Base-by-base conservation (phyloP, 805 yeast genomes). In the Suhomyces emberorum region DNA sequence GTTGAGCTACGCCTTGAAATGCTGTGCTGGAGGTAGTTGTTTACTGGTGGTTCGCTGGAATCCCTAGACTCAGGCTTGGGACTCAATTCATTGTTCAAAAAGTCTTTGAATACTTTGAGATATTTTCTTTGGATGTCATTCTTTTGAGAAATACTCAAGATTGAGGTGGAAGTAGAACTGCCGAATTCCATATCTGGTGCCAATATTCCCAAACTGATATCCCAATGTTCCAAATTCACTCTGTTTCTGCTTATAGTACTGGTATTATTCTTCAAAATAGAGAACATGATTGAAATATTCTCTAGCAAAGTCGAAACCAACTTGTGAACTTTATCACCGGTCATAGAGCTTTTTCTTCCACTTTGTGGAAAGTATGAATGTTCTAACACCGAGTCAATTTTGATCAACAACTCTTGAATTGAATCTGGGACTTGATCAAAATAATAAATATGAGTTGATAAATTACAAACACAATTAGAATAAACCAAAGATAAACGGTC, bases 371-470 rank as follows among this genome's bases (percentile, higher is more conserved):
- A 12, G 22, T 32, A 41, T 26, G 48, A 39, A 15, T 15, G 34
- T 25, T 53, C 53, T 42, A 63, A 34, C 29, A 52, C 47, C 38
- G 63, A 46, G 51, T 70, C 68, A 36, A 63, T 60, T 39, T 68
- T 74, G 14, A 71, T 47, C 28, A 81, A 60, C 11, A 88, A 65
- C 40, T 84, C 95, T 19, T 77, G 74, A 14, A 88, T 65, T 66
- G 91, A 81, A 55, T 89, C 97, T 11, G 81, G 73, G 4, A 83
- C 77, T 57, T 93, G 98, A 47, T 88, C 95, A 41, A 81, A 81
- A 55, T 91, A 91, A 51, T 88, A 88, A 9, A 81, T 74, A 55
- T 88, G 95, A 2, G 77, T 73, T 1, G 88, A 79, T 35, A 91
- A 68, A 40, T 83, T 80, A 39, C 81, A 76, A 37, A 89, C 75